Evolutionary conservation across 2,329 filamentous ascomycete genomes (phyloP), one percentile per base, ranked within the genome.

Genomic region (Aspergillus alliaceus): DNA sequence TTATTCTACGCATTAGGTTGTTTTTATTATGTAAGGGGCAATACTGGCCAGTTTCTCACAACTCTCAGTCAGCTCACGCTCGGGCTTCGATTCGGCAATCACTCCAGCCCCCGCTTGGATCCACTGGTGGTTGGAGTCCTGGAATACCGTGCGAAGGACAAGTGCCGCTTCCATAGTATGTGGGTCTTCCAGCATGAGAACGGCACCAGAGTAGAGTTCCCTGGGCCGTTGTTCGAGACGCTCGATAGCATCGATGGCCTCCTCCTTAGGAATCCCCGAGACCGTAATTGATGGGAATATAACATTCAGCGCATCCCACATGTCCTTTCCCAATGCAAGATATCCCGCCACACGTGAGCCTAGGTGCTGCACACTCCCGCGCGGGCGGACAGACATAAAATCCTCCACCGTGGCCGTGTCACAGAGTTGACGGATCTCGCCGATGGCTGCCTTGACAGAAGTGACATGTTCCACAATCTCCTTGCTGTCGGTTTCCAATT

Each of bases 381-480:
- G 50, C 3, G 39, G 8, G 15, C 54, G 46, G 18, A 61, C 51
- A 2, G 49, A 56, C 61, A 63, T 63, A 9, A 63, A 44, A 44
- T 63, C 61, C 7, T 63, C 53, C 14, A 61, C 48, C 14, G 11
- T 32, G 24, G 54, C 29, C 2, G 53, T 52, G 3, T 48, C 48
- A 40, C 57, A 61, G 1, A 63, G 22, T 34, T 46, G 59, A 4
- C 37, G 14, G 4, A 63, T n/a, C 27, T 59, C 56, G 20, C 22
- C 12, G 12, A 61, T 40, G 5, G 61, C 51, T 51, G 54, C 61
- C 42, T 47, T 56, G 12, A 63, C 57, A 2, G 59, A 59, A 4
- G 59, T 50, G 3, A 63, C 61, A 53, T 61, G 61, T 24, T 63
- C 61, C 9, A 58, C 49, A 18, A 63, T 58, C 32, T 63, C 61